Percentiles rank a stretch among this genome's conserved stretches.
Evolutionary conservation across 257 asterid genomes (phyloP).

Genomic region (Penstemon barbatus): DNA sequence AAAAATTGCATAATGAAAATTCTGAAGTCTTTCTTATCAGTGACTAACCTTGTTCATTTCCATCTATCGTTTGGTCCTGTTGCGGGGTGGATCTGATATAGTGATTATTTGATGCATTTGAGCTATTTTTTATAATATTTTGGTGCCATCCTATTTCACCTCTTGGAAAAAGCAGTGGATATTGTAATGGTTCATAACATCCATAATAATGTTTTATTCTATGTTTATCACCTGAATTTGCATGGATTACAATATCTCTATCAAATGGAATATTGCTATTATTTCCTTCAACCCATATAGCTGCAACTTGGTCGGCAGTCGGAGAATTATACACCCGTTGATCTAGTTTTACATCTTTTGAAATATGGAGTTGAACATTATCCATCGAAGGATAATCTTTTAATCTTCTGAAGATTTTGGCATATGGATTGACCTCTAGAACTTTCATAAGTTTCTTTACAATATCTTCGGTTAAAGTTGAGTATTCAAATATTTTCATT

Average conservation of each 20-base stretch:
- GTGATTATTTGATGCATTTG: too few relatives aligned
- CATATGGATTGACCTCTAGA: neutral
- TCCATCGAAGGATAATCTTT: neutral
- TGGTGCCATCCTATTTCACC: neutral
- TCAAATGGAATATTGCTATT: neutral
- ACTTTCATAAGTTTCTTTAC: neutral
- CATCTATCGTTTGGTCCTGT: neutral
- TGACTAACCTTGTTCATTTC: too few relatives aligned
- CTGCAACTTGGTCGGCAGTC: neutral
- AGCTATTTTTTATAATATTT: neutral
- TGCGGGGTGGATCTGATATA: neutral
- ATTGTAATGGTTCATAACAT: neutral
- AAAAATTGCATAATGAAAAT: neutral
- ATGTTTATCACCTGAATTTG: neutral
- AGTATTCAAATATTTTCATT: neutral
- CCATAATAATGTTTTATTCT: neutral
- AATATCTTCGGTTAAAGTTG: neutral
- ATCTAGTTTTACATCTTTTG: neutral
- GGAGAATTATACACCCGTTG: constrained; percentile 1
- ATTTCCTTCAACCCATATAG: neutral
- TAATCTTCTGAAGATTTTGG: neutral
- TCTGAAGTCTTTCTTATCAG: too few relatives aligned
- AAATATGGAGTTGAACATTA: neutral
- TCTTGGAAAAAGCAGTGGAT: neutral
- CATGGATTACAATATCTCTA: neutral